These are phyloP conservation scores for Russula virescens DNA, from an alignment of 768 basidiomycete species.

Conservation along the genomic window DNA sequence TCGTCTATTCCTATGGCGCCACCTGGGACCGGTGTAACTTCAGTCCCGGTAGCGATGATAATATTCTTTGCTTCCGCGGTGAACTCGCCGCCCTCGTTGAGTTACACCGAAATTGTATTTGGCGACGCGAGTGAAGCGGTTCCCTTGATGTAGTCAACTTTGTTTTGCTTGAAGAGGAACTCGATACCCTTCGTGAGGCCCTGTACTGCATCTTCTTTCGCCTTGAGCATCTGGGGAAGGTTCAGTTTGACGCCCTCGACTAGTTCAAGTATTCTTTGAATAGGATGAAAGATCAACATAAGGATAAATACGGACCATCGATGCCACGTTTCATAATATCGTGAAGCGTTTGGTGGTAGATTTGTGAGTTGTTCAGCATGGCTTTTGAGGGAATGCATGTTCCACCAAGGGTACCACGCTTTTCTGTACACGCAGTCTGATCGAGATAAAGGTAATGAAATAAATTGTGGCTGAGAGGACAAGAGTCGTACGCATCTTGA, in stretches of 20 bases:
- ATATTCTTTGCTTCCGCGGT: slow-evolving; percentile 88
- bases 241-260: slow-evolving; percentile 76
- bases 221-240: slow-evolving; percentile 85
- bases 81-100: slow-evolving; percentile 79
- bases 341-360: slow-evolving; percentile 91
- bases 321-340: slow-evolving; percentile 89
- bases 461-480: neutral
- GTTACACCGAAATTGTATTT: slow-evolving; percentile 64
- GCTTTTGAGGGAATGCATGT: slow-evolving; percentile 99
- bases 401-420: slow-evolving; percentile 90
- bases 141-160: slow-evolving; percentile 98
- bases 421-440: slow-evolving; percentile 95
- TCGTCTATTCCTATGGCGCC: slow-evolving; percentile 93
- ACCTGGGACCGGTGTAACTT: slow-evolving; percentile 93
- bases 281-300: neutral
- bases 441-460: neutral
- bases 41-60: slow-evolving; percentile 95
- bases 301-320: slow-evolving; percentile 55
- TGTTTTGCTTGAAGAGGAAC: slow-evolving; percentile 91
- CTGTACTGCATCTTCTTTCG: slow-evolving; percentile 80
- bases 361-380: slow-evolving; percentile 98
- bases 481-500: slow-evolving; percentile 55
- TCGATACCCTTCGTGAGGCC: slow-evolving; percentile 92
- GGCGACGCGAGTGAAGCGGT: slow-evolving; percentile 80
- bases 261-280: slow-evolving; percentile 26